Evolutionary conservation across 441 rosid genomes (phyloP), one percentile per base, ranked within the genome.

Genomic region (Adansonia gregorii): DNA sequence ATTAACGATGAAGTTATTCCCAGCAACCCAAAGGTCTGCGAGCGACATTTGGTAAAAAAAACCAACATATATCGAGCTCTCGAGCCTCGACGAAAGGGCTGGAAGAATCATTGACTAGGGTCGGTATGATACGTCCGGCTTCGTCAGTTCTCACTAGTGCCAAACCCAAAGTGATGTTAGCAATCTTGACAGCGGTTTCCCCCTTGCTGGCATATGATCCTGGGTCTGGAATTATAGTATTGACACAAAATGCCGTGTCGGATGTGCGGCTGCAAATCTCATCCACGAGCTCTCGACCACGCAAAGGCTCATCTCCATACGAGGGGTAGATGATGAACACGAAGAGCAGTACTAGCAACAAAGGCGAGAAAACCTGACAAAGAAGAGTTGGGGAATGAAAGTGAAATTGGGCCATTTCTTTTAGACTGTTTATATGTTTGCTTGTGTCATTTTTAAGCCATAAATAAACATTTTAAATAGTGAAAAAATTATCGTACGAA

Each of bases 261-360:
- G 75, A 72, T 8, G 75, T 54, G 63, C 9, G 27, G 46, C 22
- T 41, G 75, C 75, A 72, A 54, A 72, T 2, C 31, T 8, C 2
- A 4, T 11, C 6, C 17, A 54, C 45, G 0, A 54, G 64, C 5
- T 20, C 27, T 55, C 0, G 2, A 10, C 49, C 64, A 4, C 3
- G 20, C 63, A 54, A 31, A 48, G 24, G 73, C 58, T 48, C 15
- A 10, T n/a, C 63, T 54, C 31, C 75, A 11, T 35, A 17, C 0
- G 75, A 72, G 61, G n/a, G 49, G 11, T n/a, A 64, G 64, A 52
- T 35, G 64, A 35, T 4, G 49, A 52, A 19, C 24, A n/a, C 24
- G 48, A 72, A 10, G 46, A 10, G 17, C 63, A 72, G 48, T 35
- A 35, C 41, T 35, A 72, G 24, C 19, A 51, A 48, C 59, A 69